Conservation (phyloP, 2,329 filamentous ascomycete genomes). For the Hypoxylon sp. region DNA sequence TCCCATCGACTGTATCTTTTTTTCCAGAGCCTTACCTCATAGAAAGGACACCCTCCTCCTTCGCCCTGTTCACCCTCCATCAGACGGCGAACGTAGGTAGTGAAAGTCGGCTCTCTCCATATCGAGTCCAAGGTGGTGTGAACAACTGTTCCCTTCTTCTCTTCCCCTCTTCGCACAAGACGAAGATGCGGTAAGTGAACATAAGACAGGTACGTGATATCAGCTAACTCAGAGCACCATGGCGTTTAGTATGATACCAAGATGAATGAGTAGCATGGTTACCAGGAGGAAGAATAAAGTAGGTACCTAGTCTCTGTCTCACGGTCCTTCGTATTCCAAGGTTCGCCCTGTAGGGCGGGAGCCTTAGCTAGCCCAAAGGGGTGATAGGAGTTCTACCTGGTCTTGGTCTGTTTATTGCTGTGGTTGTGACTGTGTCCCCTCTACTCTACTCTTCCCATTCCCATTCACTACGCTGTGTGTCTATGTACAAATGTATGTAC, state of each 20-base stretch:
- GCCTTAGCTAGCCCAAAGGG: not conserved
- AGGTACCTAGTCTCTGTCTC: not conserved
- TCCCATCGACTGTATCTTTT: too few relatives aligned
- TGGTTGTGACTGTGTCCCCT: not conserved
- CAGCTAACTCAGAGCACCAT: not conserved
- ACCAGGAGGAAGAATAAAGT: not conserved
- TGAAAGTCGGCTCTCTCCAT: not conserved
- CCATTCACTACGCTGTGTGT: too few relatives aligned
- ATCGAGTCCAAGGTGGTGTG: not conserved
- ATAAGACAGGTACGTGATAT: not conserved
- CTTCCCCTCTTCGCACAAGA: not conserved
- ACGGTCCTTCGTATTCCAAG: not conserved
- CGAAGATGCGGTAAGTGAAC: not conserved
- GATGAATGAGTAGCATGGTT: too few relatives aligned
- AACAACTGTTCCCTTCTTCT: not conserved
- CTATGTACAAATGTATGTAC: too few relatives aligned
- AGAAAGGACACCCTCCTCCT: not conserved
- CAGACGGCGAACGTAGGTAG: not conserved
- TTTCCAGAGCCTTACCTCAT: constrained; percentile 26
- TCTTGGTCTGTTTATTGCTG: not conserved
- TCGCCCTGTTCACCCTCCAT: too few relatives aligned
- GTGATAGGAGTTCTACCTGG: not conserved
- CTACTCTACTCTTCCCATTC: too few relatives aligned
- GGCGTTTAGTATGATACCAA: too few relatives aligned
- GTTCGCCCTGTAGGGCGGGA: not conserved